These are phyloP conservation scores for Bifiguratus adelaidae DNA, from an alignment of 192 early-diverging fungal genomes.

Conservation along the genomic window DNA sequence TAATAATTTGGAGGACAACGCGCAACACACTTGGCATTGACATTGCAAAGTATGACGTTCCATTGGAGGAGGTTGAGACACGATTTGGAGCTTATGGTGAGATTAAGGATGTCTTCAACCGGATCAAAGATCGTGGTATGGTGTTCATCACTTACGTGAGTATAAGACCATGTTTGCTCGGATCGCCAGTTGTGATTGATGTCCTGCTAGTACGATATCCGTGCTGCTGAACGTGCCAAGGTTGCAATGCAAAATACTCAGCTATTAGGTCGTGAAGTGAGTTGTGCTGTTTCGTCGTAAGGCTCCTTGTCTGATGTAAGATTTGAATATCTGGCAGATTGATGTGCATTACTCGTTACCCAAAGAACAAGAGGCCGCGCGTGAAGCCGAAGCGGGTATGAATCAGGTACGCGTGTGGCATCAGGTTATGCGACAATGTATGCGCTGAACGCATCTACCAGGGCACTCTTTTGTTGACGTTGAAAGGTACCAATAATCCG, in stretches of 20 bases:
- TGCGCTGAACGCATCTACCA: slow-evolving; percentile 10
- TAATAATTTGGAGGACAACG: not conserved
- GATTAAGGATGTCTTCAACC: slow-evolving; percentile 40
- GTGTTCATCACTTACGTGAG: slow-evolving; percentile 53
- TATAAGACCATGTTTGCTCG: not conserved
- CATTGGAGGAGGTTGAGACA: not conserved
- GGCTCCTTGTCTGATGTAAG: not conserved
- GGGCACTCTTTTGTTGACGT: slow-evolving; percentile 31
- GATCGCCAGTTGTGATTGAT: not conserved
- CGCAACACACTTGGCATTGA: not conserved
- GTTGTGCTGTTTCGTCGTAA: not conserved
- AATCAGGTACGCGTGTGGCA: slow-evolving; percentile 21
- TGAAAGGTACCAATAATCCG: slow-evolving; percentile 20
- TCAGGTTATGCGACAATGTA: not conserved
- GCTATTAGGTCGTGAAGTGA: slow-evolving; percentile 24
- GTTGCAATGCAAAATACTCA: slow-evolving; percentile 18
- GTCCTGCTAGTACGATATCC: slow-evolving; percentile 29
- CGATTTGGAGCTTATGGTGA: slow-evolving; percentile 41
- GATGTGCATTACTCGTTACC: slow-evolving; percentile 43
- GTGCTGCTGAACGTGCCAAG: slow-evolving; percentile 36
- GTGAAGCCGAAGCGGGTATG: slow-evolving; percentile 24
- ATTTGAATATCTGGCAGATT: slow-evolving; percentile 13
- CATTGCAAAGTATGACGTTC: not conserved
- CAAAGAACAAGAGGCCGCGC: slow-evolving; percentile 23
- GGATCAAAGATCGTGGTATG: slow-evolving; percentile 43